A percentile compares a stretch with the other conserved stretches of the same genome.
Conservation (phyloP, 441 rosid species). For the Codiaeum variegatum region DNA sequence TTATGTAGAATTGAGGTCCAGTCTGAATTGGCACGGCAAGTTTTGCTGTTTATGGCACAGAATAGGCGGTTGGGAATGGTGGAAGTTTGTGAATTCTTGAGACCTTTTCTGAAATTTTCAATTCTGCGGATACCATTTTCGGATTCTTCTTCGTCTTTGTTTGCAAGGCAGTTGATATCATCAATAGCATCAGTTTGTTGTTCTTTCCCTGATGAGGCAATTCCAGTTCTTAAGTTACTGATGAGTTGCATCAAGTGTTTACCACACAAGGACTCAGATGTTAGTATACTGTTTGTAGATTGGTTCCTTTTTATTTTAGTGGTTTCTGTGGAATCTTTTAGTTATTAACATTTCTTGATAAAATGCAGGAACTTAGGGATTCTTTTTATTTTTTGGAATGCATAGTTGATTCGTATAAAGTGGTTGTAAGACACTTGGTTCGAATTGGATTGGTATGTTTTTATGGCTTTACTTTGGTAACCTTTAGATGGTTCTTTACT, state of each 20-base stretch:
- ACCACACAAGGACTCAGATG: constrained; percentile 46
- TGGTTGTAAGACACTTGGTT: constrained; percentile 56
- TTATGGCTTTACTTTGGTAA: constrained; percentile 1
- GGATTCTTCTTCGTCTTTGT: constrained; percentile 39
- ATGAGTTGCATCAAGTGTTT: constrained; percentile 49
- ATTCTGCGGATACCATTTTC: constrained; percentile 48
- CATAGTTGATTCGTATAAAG: constrained; percentile 58
- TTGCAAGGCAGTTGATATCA: constrained; percentile 56
- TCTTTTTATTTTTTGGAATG: constrained; percentile 43
- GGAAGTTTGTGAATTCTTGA: constrained; percentile 70
- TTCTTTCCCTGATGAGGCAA: constrained; percentile 52
- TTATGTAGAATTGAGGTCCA: constrained; percentile 56
- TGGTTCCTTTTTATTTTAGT: not conserved
- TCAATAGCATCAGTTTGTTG: constrained; percentile 83
- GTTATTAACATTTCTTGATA: constrained; percentile 22
- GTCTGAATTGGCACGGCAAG: constrained; percentile 64
- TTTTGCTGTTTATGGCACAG: constrained; percentile 57
- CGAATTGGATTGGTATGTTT: constrained; percentile 49
- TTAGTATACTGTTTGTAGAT: constrained; percentile 31
- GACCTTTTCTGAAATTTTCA: constrained; percentile 59
- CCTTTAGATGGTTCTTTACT: not conserved
- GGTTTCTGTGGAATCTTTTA: constrained; percentile 15
- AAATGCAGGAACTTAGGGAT: constrained; percentile 57
- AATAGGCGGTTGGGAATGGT: constrained; percentile 48
- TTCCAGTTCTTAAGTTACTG: constrained; percentile 59